phyloP scores from a whole-genome alignment of 257 asterid genomes.

The Penstemon eatonii region DNA sequence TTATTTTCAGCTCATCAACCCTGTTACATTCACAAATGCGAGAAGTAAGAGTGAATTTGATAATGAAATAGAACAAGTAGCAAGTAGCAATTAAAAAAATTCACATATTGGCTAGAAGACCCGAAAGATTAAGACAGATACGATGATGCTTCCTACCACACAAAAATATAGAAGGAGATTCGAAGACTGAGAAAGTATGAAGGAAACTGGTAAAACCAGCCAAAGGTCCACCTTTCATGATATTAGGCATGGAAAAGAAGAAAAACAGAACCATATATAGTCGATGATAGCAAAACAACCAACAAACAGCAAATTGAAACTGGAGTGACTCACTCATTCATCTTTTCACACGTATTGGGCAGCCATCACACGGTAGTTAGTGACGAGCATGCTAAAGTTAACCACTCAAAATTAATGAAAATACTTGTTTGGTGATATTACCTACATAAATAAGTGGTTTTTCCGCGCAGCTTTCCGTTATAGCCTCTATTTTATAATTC shows the following conservation, averaged over 20 bases:
- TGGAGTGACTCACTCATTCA: not conserved
- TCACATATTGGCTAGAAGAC: not conserved
- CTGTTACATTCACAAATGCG: constrained; percentile 39
- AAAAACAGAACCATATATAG: not conserved
- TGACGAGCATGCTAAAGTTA: constrained; percentile 12
- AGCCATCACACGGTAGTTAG: not conserved
- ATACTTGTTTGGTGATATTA: not conserved
- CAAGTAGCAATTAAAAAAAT: not conserved
- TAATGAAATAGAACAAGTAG: not conserved
- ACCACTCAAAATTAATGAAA: constrained; percentile 8
- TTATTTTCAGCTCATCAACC: constrained; percentile 77
- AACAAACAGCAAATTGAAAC: constrained; percentile 10
- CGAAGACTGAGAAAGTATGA: not conserved
- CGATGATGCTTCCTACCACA: not conserved
- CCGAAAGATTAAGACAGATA: not conserved
- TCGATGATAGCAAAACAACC: not conserved
- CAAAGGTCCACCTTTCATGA: not conserved
- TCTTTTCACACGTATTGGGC: not conserved
- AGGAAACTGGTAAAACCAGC: not conserved
- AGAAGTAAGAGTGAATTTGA: constrained; percentile 11
- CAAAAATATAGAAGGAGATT: not conserved
- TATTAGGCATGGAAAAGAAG: not conserved
- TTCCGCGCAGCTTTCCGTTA: not conserved
- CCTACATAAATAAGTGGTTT: constrained; percentile 9
- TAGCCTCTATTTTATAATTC: constrained; percentile 1